Conservation (phyloP, 129 eudicot genomes). For the Saposhnikovia divaricata region DNA sequence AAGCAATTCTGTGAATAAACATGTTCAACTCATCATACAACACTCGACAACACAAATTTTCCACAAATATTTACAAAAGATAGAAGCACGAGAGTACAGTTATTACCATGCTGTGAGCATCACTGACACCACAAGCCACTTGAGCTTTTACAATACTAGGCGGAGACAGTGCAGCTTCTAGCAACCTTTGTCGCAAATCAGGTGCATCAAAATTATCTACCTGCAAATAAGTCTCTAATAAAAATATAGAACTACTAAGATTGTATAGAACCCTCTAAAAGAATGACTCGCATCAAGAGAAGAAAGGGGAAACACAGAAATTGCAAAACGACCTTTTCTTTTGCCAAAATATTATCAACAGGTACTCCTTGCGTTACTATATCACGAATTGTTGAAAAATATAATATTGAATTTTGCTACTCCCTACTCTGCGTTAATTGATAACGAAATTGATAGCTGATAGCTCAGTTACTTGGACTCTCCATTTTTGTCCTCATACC, state of each 20-base stretch:
- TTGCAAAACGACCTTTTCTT: background rate
- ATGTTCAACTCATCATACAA: background rate
- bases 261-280: background rate
- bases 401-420: background rate
- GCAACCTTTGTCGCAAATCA: constrained; percentile 42
- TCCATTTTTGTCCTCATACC: too few species aligned
- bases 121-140: constrained; percentile 95
- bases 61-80: background rate
- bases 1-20: constrained; percentile 2
- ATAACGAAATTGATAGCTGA: background rate
- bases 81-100: background rate
- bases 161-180: constrained; percentile 53
- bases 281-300: background rate
- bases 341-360: background rate
- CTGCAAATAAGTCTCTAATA: constrained; percentile 36
- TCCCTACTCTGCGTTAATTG: background rate
- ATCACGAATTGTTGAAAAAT: background rate
- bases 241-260: background rate
- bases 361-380: background rate
- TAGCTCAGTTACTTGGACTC: background rate
- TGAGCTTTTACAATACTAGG: constrained; percentile 94
- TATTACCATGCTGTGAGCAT: constrained; percentile 91
- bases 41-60: constrained; percentile 3
- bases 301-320: background rate
- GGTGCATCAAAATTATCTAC: constrained; percentile 62